phyloP scores from a whole-genome alignment of 2,329 filamentous ascomycete species.

The Penicillium corylophilum region DNA sequence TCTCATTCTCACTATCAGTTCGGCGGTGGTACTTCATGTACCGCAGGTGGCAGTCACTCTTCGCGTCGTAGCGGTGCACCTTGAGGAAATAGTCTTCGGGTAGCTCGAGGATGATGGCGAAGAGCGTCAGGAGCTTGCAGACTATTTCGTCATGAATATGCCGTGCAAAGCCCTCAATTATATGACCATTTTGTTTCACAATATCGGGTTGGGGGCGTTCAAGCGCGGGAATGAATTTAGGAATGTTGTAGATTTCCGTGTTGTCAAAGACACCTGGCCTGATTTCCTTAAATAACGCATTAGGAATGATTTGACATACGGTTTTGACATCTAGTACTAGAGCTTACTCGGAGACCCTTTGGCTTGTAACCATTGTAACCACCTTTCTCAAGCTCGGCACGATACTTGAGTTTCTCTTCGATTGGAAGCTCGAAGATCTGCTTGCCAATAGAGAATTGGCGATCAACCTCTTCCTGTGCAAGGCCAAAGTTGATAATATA shows the following conservation, averaged over 20 bases:
- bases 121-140: slow-evolving; percentile 9
- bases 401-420: slow-evolving; percentile 58
- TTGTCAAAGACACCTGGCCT: slow-evolving; percentile 47
- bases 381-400: slow-evolving; percentile 49
- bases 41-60: slow-evolving; percentile 59
- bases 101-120: slow-evolving; percentile 59
- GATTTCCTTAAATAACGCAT: slow-evolving; percentile 21
- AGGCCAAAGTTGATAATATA: slow-evolving; percentile 62
- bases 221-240: slow-evolving; percentile 46
- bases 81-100: slow-evolving; percentile 57
- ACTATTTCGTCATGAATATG: slow-evolving; percentile 18
- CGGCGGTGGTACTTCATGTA: slow-evolving; percentile 60
- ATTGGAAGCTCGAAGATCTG: slow-evolving; percentile 55
- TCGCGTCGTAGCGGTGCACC: slow-evolving; percentile 57
- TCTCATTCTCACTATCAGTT: slow-evolving; percentile 47
- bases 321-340: no score
- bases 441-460: slow-evolving; percentile 59
- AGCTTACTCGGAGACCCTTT: no score
- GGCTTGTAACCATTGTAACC: slow-evolving; percentile 55
- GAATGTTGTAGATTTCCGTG: slow-evolving; percentile 58
- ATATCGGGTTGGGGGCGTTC: slow-evolving; percentile 12
- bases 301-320: background rate
- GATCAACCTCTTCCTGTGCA: slow-evolving; percentile 56
- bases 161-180: slow-evolving; percentile 14
- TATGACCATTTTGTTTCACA: slow-evolving; percentile 1